Evolutionary conservation across 1,139 yeast genomes (phyloP).

Genomic region (Yamadazyma triangularis): DNA sequence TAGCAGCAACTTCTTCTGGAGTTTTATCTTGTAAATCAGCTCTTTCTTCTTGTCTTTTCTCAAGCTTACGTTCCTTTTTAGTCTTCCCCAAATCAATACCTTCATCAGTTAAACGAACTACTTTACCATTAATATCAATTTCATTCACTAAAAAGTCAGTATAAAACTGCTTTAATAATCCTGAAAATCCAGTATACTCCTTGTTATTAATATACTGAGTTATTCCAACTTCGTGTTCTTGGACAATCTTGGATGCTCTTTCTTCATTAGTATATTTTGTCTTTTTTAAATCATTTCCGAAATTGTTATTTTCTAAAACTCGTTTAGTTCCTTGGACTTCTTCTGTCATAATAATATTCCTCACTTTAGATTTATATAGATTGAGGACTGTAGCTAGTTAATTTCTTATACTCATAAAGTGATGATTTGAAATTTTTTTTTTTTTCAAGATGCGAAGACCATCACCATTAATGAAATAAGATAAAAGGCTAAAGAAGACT

Average conservation of each 20-base stretch:
- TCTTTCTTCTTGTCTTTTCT: constrained; percentile 38
- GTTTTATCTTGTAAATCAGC: constrained; percentile 31
- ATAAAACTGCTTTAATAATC: constrained; percentile 80
- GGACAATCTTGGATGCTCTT: constrained; percentile 17
- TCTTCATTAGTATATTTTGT: constrained; percentile 6
- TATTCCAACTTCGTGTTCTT: constrained; percentile 82
- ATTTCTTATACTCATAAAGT: too few relatives aligned
- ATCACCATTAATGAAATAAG: too few relatives aligned
- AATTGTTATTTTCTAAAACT: too few relatives aligned
- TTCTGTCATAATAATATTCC: too few relatives aligned
- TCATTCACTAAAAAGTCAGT: constrained; percentile 96
- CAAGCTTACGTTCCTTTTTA: constrained; percentile 48
- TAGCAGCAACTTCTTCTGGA: constrained; percentile 30
- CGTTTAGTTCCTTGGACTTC: too few relatives aligned
- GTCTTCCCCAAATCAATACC: constrained; percentile 57
- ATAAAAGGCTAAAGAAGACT: too few relatives aligned
- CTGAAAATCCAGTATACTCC: constrained; percentile 61
- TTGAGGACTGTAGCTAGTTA: too few relatives aligned
- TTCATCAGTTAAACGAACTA: constrained; percentile 68
- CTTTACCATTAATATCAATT: constrained; percentile 62
- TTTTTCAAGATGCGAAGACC: too few relatives aligned
- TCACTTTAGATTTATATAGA: too few relatives aligned
- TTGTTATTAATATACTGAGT: constrained; percentile 54
- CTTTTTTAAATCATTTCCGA: too few relatives aligned
- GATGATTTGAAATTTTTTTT: too few relatives aligned